Percentiles rank a stretch among this genome's conserved stretches.
phyloP scores from a whole-genome alignment of 2,329 filamentous ascomycete species.

The Fusarium multiceps region DNA sequence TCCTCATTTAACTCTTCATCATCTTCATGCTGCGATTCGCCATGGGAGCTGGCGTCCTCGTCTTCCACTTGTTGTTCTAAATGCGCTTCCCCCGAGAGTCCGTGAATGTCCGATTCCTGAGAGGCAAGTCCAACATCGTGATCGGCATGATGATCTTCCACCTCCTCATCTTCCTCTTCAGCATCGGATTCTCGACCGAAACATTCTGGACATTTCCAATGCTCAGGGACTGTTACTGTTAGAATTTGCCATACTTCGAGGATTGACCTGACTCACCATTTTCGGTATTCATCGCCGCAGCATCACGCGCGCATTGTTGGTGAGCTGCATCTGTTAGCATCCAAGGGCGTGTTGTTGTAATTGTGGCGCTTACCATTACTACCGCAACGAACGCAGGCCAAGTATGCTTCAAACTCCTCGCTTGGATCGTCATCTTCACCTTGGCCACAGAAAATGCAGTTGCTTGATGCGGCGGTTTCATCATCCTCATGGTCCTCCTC shows the following conservation, averaged over 20 bases:
- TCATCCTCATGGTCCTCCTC: slow-evolving; percentile 66
- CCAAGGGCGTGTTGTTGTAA: slow-evolving; percentile 30
- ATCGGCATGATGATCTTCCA: slow-evolving; percentile 38
- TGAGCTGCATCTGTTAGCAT: slow-evolving; percentile 75
- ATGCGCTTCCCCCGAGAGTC: slow-evolving; percentile 17
- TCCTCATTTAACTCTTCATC: slow-evolving; percentile 22
- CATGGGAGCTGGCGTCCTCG: slow-evolving; percentile 27
- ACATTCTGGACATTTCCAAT: slow-evolving; percentile 66
- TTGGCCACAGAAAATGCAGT: slow-evolving; percentile 80
- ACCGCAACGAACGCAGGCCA: slow-evolving; percentile 81
- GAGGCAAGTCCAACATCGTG: slow-evolving; percentile 41
- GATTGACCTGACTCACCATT: slow-evolving; percentile 46
- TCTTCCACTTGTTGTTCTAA: slow-evolving; percentile 15
- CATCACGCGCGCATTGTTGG: slow-evolving; percentile 85
- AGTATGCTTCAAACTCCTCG: slow-evolving; percentile 82
- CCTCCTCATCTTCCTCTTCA: slow-evolving; percentile 49
- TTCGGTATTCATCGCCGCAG: slow-evolving; percentile 54
- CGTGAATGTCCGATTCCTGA: slow-evolving; percentile 44
- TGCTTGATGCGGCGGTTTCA: slow-evolving; percentile 59
- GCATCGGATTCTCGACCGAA: slow-evolving; percentile 48
- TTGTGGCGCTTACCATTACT: slow-evolving; percentile 77
- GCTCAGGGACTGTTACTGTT: slow-evolving; percentile 52
- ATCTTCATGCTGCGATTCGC: slow-evolving; percentile 24
- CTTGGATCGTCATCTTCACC: slow-evolving; percentile 85
- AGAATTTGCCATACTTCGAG: slow-evolving; percentile 1